Percentiles rank a stretch among this genome's conserved stretches.
These are phyloP conservation scores for Calonectria ilicicola DNA, from an alignment of 2,329 filamentous ascomycete genomes.

Conservation along the genomic window DNA sequence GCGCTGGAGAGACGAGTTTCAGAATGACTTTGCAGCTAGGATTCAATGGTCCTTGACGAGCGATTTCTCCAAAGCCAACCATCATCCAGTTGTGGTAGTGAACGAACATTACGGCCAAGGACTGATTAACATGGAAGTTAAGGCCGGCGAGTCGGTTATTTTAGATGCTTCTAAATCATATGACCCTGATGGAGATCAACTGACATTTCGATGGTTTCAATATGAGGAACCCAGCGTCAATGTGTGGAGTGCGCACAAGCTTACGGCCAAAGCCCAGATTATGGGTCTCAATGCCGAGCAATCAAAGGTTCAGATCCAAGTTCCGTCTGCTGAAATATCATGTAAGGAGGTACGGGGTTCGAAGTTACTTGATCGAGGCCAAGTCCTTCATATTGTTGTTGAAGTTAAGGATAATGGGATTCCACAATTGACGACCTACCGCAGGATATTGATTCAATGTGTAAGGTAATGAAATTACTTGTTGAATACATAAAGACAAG, in stretches of 20 bases:
- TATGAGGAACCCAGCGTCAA: slow-evolving; percentile 51
- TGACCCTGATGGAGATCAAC: slow-evolving; percentile 56
- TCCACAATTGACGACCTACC: slow-evolving; percentile 58
- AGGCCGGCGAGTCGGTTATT: slow-evolving; percentile 51
- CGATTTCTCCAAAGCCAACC: slow-evolving; percentile 51
- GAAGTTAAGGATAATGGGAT: slow-evolving; percentile 57
- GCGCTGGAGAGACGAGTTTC: slow-evolving; percentile 54
- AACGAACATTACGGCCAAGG: slow-evolving; percentile 55
- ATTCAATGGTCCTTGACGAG: slow-evolving; percentile 51
- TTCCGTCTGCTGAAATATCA: slow-evolving; percentile 45
- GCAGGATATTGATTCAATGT: slow-evolving; percentile 50
- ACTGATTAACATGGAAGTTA: slow-evolving; percentile 52
- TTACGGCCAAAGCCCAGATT: slow-evolving; percentile 45
- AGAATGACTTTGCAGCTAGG: slow-evolving; percentile 55
- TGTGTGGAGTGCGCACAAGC: background rate
- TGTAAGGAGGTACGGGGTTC: background rate
- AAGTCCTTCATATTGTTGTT: slow-evolving; percentile 60
- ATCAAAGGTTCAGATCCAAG: slow-evolving; percentile 45
- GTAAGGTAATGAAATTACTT: background rate
- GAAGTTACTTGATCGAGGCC: slow-evolving; percentile 51
- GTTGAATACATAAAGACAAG: no score
- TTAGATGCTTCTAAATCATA: slow-evolving; percentile 59
- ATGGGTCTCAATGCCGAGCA: slow-evolving; percentile 16
- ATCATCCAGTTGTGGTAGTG: slow-evolving; percentile 57
- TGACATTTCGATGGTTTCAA: slow-evolving; percentile 63